phyloP scores from a whole-genome alignment of 129 eudicot species.

The Chrysanthemum makinoi region DNA sequence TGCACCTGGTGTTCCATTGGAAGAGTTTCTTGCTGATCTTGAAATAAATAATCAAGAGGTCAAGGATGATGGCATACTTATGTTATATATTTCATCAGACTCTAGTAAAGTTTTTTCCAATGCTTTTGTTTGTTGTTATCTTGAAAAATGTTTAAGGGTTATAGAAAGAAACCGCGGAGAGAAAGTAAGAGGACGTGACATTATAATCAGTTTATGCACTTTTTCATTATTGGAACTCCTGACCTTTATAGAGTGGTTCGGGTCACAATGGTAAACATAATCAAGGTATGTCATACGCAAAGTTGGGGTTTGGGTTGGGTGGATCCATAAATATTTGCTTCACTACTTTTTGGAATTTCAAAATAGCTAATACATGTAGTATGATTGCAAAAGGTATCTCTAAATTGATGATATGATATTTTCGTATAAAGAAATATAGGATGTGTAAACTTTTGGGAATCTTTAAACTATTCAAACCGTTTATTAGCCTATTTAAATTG shows the following conservation, averaged over 20 bases:
- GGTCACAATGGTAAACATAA: too few relatives aligned
- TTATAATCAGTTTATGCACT: too few relatives aligned
- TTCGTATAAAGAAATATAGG: background rate
- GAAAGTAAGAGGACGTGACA: background rate
- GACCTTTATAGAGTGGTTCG: too few relatives aligned
- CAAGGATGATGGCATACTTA: constrained; percentile 22
- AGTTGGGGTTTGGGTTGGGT: background rate
- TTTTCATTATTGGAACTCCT: too few relatives aligned
- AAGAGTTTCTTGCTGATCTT: constrained; percentile 61
- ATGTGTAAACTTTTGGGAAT: background rate
- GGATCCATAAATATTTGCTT: background rate
- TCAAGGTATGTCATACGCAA: too few relatives aligned
- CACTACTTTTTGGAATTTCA: background rate
- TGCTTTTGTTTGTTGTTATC: background rate
- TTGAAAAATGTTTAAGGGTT: background rate
- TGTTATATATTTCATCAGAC: background rate
- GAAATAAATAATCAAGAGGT: constrained; percentile 39
- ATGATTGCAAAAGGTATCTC: background rate
- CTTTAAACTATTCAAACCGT: background rate
- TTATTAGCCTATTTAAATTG: background rate
- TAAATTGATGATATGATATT: background rate
- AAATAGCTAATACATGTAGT: background rate
- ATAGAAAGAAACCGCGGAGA: background rate
- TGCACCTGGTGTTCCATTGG: constrained; percentile 46
- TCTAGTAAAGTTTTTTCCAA: background rate